These are phyloP conservation scores for Xerocomellus intermedius DNA, from an alignment of 768 basidiomycete species.

Conservation along the genomic window DNA sequence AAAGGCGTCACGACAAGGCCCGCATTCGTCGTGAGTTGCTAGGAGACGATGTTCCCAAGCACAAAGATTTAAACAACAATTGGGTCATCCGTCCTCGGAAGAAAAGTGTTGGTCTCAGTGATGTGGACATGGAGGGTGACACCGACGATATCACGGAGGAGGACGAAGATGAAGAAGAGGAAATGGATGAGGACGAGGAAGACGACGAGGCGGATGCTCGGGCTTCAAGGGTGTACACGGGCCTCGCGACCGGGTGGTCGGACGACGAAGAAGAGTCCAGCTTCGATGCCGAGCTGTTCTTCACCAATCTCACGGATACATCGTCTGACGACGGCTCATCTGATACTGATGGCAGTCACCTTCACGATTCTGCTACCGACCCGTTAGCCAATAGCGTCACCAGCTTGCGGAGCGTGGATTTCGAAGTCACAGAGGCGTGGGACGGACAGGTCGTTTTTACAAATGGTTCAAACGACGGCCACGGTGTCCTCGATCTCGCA, in stretches of 20 bases:
- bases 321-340: constrained; percentile 37
- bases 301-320: constrained; percentile 69
- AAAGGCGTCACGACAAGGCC: constrained; percentile 45
- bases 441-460: constrained; percentile 75
- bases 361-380: constrained; percentile 33
- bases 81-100: constrained; percentile 74
- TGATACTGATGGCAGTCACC: constrained; percentile 48
- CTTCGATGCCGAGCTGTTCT: constrained; percentile 84
- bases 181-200: constrained; percentile 39
- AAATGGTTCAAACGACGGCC: constrained; percentile 53
- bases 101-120: constrained; percentile 63
- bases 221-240: constrained; percentile 47
- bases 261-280: constrained; percentile 76
- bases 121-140: constrained; percentile 64
- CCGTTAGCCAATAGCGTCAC: constrained; percentile 26
- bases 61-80: constrained; percentile 42
- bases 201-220: constrained; percentile 49
- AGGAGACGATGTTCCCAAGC: constrained; percentile 48
- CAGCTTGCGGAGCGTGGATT: constrained; percentile 38
- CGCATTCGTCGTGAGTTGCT: constrained; percentile 60
- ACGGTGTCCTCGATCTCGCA: constrained; percentile 60
- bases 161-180: constrained; percentile 51
- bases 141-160: constrained; percentile 56
- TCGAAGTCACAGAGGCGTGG: constrained; percentile 72
- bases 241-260: constrained; percentile 75